Conservation (phyloP, 257 asterid species). For the Solanum appendiculatum region DNA sequence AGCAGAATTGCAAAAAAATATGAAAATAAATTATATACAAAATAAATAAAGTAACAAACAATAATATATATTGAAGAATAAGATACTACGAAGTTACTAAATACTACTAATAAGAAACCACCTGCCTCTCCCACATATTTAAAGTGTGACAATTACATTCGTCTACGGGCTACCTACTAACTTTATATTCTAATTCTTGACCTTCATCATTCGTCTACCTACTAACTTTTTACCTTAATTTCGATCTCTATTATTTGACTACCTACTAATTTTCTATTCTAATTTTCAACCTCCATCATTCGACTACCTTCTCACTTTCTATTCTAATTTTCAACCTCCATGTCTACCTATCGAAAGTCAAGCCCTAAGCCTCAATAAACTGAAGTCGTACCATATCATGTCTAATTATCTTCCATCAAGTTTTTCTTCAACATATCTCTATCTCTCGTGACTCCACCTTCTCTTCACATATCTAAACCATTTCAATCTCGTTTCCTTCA, state of each 20-base stretch:
- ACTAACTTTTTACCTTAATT: neutral
- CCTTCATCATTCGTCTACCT: neutral
- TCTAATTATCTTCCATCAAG: no score
- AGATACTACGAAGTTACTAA: no score
- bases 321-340: neutral
- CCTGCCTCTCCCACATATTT: neutral
- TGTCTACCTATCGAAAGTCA: neutral
- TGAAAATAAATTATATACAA: no score
- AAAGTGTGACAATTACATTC: no score
- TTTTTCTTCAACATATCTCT: no score
- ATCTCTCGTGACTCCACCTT: rapidly evolving
- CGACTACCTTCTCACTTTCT: no score
- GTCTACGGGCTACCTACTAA: no score
- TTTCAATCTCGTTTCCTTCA: neutral
- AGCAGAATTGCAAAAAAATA: neutral
- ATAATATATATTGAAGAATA: neutral
- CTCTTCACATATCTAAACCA: rapidly evolving
- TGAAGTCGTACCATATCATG: neutral
- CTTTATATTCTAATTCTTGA: no score
- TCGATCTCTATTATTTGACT: no score
- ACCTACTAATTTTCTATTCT: no score
- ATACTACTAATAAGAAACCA: neutral
- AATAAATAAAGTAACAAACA: no score
- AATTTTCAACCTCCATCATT: no score
- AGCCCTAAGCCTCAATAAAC: neutral